Conservation (phyloP, 352 stramenopile genomes). For the Thalassiosira delicatula region DNA sequence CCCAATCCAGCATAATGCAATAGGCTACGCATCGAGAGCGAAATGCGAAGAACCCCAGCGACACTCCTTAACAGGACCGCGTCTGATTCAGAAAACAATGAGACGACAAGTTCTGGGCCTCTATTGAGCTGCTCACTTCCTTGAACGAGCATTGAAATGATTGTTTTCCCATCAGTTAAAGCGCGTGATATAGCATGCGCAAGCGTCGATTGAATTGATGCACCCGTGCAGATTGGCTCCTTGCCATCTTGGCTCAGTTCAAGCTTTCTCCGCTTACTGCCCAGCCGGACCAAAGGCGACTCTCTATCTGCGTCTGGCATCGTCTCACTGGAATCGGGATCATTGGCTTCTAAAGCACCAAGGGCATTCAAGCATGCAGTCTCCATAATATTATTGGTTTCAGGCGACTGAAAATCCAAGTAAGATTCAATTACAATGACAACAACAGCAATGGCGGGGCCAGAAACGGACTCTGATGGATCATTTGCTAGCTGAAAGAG, state of each 20-base stretch:
- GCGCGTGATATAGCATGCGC: slow-evolving; percentile 34
- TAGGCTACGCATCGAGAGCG: slow-evolving; percentile 40
- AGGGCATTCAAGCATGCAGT: slow-evolving; percentile 48
- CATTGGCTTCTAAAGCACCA: slow-evolving; percentile 18
- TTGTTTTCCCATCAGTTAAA: slow-evolving; percentile 26
- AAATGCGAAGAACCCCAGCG: slow-evolving; percentile 44
- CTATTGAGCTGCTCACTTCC: too few species aligned
- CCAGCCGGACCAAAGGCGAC: slow-evolving; percentile 25
- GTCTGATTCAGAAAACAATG: slow-evolving; percentile 43
- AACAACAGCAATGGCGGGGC: slow-evolving; percentile 48
- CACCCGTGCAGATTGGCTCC: background rate
- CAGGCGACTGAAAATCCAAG: background rate
- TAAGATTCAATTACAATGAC: slow-evolving; percentile 39
- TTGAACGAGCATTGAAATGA: slow-evolving; percentile 28
- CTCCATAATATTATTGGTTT: slow-evolving; percentile 21
- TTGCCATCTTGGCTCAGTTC: slow-evolving; percentile 4
- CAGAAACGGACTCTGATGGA: slow-evolving; percentile 43
- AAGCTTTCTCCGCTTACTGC: slow-evolving; percentile 61
- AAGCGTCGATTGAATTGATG: slow-evolving; percentile 42
- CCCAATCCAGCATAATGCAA: slow-evolving; percentile 2
- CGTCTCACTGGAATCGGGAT: background rate
- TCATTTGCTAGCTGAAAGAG: slow-evolving; percentile 53
- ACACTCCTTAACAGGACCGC: slow-evolving; percentile 25
- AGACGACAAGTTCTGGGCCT: slow-evolving; percentile 31
- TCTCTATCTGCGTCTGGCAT: slow-evolving; percentile 19